phyloP scores from a whole-genome alignment of 371 early-diverging fungal genomes.

The Nematocida displodere region DNA sequence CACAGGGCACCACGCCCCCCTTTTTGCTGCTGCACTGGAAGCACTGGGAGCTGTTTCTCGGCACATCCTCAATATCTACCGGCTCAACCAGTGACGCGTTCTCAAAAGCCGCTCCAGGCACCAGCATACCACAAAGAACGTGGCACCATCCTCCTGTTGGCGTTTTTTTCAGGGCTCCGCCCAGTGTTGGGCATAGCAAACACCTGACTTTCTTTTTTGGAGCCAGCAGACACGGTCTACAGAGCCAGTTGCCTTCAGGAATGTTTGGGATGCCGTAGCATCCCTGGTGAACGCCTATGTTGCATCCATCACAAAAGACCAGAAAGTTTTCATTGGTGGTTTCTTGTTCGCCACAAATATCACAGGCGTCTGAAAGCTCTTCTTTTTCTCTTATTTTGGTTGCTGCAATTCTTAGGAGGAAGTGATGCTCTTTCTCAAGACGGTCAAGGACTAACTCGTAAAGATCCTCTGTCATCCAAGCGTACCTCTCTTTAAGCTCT shows the following conservation, averaged over 20 bases:
- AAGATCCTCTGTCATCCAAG: constrained; percentile 54
- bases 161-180: constrained; percentile 91
- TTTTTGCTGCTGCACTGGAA: constrained; percentile 73
- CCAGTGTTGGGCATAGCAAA: constrained; percentile 80
- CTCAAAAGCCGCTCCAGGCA: constrained; percentile 79
- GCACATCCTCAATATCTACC: constrained; percentile 78
- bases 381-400: constrained; percentile 54
- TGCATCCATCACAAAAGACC: constrained; percentile 96
- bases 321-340: constrained; percentile 72
- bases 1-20: constrained; percentile 90
- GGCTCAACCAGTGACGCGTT: constrained; percentile 92
- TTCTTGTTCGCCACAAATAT: constrained; percentile 71
- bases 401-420: constrained; percentile 66
- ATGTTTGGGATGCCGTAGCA: constrained; percentile 98
- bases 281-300: constrained; percentile 93
- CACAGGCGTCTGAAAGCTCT: constrained; percentile 68
- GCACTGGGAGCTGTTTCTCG: constrained; percentile 78
- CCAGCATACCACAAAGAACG: constrained; percentile 83
- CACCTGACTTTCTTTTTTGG: constrained; percentile 77
- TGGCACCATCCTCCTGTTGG: constrained; percentile 84
- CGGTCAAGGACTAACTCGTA: constrained; percentile 82
- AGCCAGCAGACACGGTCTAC: constrained; percentile 77
- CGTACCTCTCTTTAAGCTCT: constrained; percentile 11
- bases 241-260: constrained; percentile 95
- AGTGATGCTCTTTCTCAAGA: constrained; percentile 89